Evolutionary conservation across 371 early-diverging fungal species (phyloP), one percentile per base, ranked within the genome.

Genomic region (Mucor velutinosus): DNA sequence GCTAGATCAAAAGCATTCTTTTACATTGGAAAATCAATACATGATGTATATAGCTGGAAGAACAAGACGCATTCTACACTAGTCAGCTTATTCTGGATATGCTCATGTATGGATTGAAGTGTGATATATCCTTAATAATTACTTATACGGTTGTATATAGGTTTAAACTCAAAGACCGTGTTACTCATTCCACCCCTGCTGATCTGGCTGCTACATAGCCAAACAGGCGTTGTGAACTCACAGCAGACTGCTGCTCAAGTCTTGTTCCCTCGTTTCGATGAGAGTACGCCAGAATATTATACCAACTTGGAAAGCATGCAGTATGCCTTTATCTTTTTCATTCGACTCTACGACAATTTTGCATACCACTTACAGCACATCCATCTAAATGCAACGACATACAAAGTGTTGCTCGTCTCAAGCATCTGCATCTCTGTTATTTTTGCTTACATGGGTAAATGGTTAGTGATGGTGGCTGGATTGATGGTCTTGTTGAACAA

Each of bases 41-140:
- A 77, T 61, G 74, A 77, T 55, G 71, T 80, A 23, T 80, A 80
- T 47, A 62, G 51, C 23, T 78, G 81, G 81, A 67, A 74, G 53
- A 67, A 62, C 25, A 67, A 55, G 14, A 29, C 23, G 0, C 19
- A 64, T 47, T 78, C 80, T 5, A 19, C 53, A 27, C 19, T 66
- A 6, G 59, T 60, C 32, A 67, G 70, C 45, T 37, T 74, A 30
- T 51, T 70, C 21, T 74, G 70, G 70, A 64, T 64, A 17, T 60
- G 56, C 7, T 33, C 45, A 33, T 74, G 74, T 74, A 64, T 64
- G 49, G 39, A 23, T 17, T 27, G 3, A 51, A 51, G 25, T 23
- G 37, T 37, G 37, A 23, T 51, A 51, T 51, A 25, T 51, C 5
- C 51, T 51, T 25, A 51, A 21, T 51, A 51, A 51, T 51, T 23